Percentiles rank a stretch among this genome's conserved stretches.
Conservation (phyloP, 2,329 filamentous ascomycete genomes). For the Aspergillus chevalieri region DNA sequence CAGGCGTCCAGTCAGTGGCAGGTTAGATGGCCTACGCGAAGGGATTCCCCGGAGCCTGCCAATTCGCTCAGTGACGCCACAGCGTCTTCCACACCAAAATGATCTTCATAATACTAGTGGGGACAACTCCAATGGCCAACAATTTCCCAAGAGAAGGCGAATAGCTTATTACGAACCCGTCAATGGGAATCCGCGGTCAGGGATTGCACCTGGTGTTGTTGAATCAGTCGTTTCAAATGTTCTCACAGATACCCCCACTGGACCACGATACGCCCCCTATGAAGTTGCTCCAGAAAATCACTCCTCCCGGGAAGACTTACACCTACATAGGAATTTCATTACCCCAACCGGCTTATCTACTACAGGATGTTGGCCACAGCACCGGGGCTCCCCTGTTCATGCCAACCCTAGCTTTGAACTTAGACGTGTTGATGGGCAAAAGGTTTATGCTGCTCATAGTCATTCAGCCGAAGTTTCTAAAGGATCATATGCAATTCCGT, state of each 20-base stretch:
- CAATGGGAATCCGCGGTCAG: slow-evolving; percentile 8
- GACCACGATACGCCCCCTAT: slow-evolving; percentile 13
- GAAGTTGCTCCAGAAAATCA: slow-evolving; percentile 11
- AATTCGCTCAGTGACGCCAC: slow-evolving; percentile 26
- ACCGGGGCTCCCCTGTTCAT: slow-evolving; percentile 9
- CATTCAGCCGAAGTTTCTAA: slow-evolving; percentile 6
- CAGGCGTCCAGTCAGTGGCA: slow-evolving; percentile 17
- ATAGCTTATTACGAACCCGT: slow-evolving; percentile 20
- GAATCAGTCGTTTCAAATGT: slow-evolving; percentile 4
- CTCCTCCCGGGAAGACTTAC: slow-evolving; percentile 12
- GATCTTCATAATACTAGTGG: slow-evolving; percentile 15
- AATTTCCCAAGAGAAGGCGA: slow-evolving; percentile 28
- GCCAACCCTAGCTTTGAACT: slow-evolving; percentile 12
- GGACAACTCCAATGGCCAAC: slow-evolving; percentile 18
- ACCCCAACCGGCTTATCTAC: slow-evolving; percentile 13
- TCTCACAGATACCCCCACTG: slow-evolving; percentile 11
- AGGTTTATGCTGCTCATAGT: slow-evolving; percentile 11
- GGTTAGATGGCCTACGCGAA: slow-evolving; percentile 23
- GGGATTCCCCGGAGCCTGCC: slow-evolving; percentile 21
- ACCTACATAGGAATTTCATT: slow-evolving; percentile 19
- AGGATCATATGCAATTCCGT: slow-evolving; percentile 8
- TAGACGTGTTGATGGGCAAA: slow-evolving; percentile 10
- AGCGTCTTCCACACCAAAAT: slow-evolving; percentile 15
- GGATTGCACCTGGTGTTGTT: slow-evolving; percentile 3
- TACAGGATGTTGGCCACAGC: slow-evolving; percentile 13